These are phyloP conservation scores for Vigna nakashimae DNA, from an alignment of 306 rosid genomes.

Conservation along the genomic window DNA sequence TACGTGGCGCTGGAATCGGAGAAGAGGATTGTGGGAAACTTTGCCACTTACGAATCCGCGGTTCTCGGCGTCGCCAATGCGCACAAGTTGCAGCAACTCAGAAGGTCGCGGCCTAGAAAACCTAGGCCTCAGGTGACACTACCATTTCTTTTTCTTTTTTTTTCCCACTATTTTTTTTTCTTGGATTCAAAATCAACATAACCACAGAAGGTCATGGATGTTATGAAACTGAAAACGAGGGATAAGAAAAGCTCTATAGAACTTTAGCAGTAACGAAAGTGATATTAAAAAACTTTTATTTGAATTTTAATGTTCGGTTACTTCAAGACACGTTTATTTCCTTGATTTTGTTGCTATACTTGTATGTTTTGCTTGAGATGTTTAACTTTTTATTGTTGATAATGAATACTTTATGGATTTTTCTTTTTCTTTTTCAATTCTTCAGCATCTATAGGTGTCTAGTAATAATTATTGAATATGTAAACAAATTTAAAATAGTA, in stretches of 20 bases:
- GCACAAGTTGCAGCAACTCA: slow-evolving; percentile 58
- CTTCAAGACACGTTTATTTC: neutral
- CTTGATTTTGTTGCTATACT: neutral
- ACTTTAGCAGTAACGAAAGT: neutral
- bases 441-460: neutral
- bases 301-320: neutral
- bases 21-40: slow-evolving; percentile 72
- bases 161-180: neutral
- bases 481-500: neutral
- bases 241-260: neutral
- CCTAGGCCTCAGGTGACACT: slow-evolving; percentile 69
- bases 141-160: neutral
- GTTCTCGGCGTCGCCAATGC: slow-evolving; percentile 81
- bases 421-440: neutral
- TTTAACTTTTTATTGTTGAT: neutral
- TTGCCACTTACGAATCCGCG: slow-evolving; percentile 85
- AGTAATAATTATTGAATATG: neutral
- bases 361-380: neutral
- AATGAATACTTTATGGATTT: neutral
- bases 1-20: slow-evolving; percentile 79
- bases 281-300: neutral
- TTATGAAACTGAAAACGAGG: neutral
- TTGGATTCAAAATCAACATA: no score
- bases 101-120: slow-evolving; percentile 76
- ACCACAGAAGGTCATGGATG: no score